Conservation (phyloP, 2,329 filamentous ascomycete species). For the Venturia pyrina region DNA sequence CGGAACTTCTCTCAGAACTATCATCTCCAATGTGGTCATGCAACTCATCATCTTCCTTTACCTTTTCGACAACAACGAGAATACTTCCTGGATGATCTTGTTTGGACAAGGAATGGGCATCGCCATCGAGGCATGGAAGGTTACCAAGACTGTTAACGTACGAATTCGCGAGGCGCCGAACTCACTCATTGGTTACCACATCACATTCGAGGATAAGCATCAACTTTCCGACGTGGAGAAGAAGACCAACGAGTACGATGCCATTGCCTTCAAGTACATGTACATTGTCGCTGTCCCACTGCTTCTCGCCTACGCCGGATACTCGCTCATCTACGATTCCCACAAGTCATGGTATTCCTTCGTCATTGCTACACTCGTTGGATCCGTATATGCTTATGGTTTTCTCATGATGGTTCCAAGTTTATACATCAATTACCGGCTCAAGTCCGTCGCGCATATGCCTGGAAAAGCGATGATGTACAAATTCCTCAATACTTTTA, state of each 20-base stretch:
- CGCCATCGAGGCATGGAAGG: conserved; percentile 77
- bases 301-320: conserved; percentile 76
- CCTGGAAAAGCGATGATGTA: conserved; percentile 93
- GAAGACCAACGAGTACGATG: conserved; percentile 97
- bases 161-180: conserved; percentile 60
- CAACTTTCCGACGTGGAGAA: conserved; percentile 89
- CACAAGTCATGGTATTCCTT: conserved; percentile 99
- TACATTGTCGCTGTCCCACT: conserved; percentile 87
- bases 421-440: conserved; percentile 97
- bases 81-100: conserved; percentile 98
- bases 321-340: conserved; percentile 83
- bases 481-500: conserved; percentile 98
- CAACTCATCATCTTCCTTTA: conserved; percentile 93
- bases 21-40: conserved; percentile 97
- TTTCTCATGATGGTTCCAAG: conserved; percentile 99
- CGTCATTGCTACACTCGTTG: conserved; percentile 88
- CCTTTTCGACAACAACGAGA: conserved; percentile 91
- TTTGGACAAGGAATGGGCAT: conserved; percentile 84
- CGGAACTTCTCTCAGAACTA: conserved; percentile 90
- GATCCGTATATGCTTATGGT: conserved; percentile 93
- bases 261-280: conserved; percentile 95
- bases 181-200: conserved; percentile 65
- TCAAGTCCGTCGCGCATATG: conserved; percentile 90
- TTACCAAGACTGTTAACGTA: conserved; percentile 90
- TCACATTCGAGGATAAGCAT: conserved; percentile 94